These are phyloP conservation scores for Kwoniella europaea DNA, from an alignment of 768 basidiomycete species.

Conservation along the genomic window DNA sequence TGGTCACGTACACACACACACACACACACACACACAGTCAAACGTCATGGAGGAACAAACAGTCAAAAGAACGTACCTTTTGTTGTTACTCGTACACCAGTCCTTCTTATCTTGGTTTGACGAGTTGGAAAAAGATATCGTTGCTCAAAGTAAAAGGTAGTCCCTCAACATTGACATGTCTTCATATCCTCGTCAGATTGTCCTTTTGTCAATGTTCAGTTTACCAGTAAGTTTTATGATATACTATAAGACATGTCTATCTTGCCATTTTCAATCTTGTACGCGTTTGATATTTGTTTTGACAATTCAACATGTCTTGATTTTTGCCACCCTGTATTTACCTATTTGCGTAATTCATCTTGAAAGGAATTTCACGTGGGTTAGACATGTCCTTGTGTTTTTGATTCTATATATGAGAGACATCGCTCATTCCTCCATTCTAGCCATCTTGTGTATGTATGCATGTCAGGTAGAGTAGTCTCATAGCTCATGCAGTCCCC, in stretches of 20 bases:
- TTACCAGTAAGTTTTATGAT: neutral
- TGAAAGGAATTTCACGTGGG: neutral
- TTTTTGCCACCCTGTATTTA: neutral
- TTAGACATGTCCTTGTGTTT: neutral
- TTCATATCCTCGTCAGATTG: neutral
- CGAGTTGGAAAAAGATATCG: no score
- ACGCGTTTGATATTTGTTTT: conserved; percentile 10
- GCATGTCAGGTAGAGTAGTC: no score
- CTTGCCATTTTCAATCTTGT: neutral
- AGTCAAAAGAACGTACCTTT: neutral
- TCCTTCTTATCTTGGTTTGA: neutral
- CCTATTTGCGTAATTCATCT: neutral
- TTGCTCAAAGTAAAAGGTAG: no score
- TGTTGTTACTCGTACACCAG: neutral
- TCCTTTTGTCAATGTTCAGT: conserved; percentile 1
- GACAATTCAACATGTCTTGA: conserved; percentile 4
- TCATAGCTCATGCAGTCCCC: no score
- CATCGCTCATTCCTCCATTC: no score
- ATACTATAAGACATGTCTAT: neutral
- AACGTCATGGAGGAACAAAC: neutral
- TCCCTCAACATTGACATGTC: neutral
- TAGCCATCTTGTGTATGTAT: no score
- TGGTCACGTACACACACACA: neutral
- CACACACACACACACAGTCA: neutral
- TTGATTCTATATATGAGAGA: no score